Evolutionary conservation across 2,329 filamentous ascomycete genomes (phyloP).

Genomic region (Botrytis byssoidea): DNA sequence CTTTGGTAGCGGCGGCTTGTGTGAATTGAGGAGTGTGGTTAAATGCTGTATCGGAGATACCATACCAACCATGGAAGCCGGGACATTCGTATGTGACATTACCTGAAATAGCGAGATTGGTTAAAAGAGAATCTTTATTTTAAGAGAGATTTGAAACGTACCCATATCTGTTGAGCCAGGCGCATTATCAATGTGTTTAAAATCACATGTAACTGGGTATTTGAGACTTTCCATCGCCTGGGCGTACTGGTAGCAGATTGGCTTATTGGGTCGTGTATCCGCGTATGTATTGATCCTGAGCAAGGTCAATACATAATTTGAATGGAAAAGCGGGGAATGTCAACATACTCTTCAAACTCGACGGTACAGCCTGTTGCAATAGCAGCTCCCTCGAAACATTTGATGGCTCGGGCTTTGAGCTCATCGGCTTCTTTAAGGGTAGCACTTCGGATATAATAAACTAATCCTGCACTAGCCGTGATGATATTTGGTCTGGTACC

Average conservation of each 20-base stretch:
- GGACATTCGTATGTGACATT: constrained; percentile 58
- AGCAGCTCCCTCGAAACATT: constrained; percentile 34
- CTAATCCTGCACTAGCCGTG: constrained; percentile 24
- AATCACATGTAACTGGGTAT: constrained; percentile 21
- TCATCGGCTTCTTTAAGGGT: constrained; percentile 26
- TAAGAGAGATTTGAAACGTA: constrained; percentile 22
- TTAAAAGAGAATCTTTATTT: constrained; percentile 43
- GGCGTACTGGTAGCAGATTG: constrained; percentile 27
- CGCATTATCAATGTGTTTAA: constrained; percentile 22
- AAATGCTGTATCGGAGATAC: constrained; percentile 48
- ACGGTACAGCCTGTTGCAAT: constrained; percentile 32
- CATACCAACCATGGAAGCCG: constrained; percentile 52
- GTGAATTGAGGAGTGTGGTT: constrained; percentile 53
- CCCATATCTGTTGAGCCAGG: constrained; percentile 35
- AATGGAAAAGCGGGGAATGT: background rate
- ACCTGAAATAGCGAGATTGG: constrained; percentile 50
- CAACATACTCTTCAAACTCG: constrained; percentile 37
- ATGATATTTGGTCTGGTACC: constrained; percentile 45
- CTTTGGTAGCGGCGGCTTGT: constrained; percentile 35
- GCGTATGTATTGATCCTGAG: constrained; percentile 29
- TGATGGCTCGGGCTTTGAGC: constrained; percentile 26
- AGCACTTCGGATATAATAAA: constrained; percentile 28
- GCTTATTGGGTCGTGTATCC: constrained; percentile 28
- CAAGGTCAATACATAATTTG: background rate
- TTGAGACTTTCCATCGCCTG: constrained; percentile 26